Percentiles rank a stretch among this genome's conserved stretches.
Conservation (phyloP, 2,329 filamentous ascomycete genomes). For the Aspergillus texensis region DNA sequence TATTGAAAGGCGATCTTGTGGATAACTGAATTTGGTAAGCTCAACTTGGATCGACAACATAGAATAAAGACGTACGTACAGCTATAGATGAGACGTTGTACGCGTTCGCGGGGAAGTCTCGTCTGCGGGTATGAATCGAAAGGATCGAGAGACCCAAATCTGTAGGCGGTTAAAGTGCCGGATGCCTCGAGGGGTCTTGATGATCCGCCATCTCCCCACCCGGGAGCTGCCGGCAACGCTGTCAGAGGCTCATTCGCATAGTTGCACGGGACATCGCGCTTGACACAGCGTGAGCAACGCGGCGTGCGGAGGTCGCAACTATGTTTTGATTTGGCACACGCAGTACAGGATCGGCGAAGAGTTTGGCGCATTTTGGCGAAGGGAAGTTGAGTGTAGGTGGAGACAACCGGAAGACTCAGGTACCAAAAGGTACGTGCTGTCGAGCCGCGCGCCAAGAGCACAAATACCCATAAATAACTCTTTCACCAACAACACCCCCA, state of each 20-base stretch:
- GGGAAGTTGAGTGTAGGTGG: background rate
- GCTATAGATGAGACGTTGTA: slow-evolving; percentile 59
- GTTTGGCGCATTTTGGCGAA: slow-evolving; percentile 53
- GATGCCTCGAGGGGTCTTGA: slow-evolving; percentile 6
- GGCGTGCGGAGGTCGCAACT: slow-evolving; percentile 59
- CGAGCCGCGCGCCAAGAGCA: background rate
- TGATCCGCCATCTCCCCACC: slow-evolving; percentile 11
- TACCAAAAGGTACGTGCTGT: background rate
- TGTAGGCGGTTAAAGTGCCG: slow-evolving; percentile 28
- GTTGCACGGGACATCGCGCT: slow-evolving; percentile 50
- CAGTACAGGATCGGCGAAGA: slow-evolving; percentile 60
- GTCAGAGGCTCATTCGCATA: slow-evolving; percentile 59
- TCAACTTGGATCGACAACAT: background rate
- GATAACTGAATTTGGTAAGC: slow-evolving; percentile 48
- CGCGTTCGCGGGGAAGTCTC: slow-evolving; percentile 53
- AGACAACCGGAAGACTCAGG: background rate
- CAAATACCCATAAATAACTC: background rate
- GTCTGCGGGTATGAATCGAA: slow-evolving; percentile 61
- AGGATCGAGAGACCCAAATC: slow-evolving; percentile 51
- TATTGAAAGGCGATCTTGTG: slow-evolving; percentile 63
- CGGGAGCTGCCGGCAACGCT: slow-evolving; percentile 20
- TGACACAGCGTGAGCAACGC: slow-evolving; percentile 58
- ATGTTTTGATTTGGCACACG: slow-evolving; percentile 60
- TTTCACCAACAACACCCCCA: background rate
- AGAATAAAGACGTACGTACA: slow-evolving; percentile 45